Percentiles rank a stretch among this genome's conserved stretches.
phyloP scores from a whole-genome alignment of 139 green algal genomes.

The Spirogloea muscicola region DNA sequence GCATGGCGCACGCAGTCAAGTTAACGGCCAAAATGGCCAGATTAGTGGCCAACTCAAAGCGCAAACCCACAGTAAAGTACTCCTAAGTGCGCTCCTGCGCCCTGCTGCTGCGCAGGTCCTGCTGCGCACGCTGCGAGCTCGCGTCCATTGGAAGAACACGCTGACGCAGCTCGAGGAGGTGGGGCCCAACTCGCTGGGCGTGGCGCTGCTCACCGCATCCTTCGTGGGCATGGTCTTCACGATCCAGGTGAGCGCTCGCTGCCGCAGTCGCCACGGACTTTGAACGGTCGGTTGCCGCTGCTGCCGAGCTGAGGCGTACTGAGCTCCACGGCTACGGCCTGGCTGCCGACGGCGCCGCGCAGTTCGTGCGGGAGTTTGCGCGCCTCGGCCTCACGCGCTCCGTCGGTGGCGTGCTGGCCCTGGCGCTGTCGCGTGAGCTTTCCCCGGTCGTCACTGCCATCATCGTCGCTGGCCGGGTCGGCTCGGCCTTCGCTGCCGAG shows the following conservation, averaged over 20 bases:
- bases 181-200: conserved; percentile 84
- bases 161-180: conserved; percentile 88
- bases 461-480: conserved; percentile 93
- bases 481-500: conserved; percentile 94
- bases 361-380: conserved; percentile 91
- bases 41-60: too few species aligned
- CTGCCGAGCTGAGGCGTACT: neutral
- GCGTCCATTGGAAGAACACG: conserved; percentile 61
- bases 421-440: conserved; percentile 92
- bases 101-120: conserved; percentile 82
- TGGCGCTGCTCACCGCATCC: conserved; percentile 85
- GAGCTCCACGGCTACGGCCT: neutral
- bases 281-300: neutral
- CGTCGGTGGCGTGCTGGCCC: conserved; percentile 90
- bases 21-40: too few species aligned
- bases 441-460: conserved; percentile 96
- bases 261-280: neutral
- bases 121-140: conserved; percentile 70
- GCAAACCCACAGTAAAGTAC: too few species aligned
- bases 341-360: conserved; percentile 18
- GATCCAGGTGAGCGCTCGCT: conserved; percentile 70
- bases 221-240: conserved; percentile 99
- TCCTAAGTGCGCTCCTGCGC: too few species aligned
- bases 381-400: conserved; percentile 67
- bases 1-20: too few species aligned